Conservation (phyloP, 2,329 filamentous ascomycete genomes). For the Dichotomopilus funicola region DNA sequence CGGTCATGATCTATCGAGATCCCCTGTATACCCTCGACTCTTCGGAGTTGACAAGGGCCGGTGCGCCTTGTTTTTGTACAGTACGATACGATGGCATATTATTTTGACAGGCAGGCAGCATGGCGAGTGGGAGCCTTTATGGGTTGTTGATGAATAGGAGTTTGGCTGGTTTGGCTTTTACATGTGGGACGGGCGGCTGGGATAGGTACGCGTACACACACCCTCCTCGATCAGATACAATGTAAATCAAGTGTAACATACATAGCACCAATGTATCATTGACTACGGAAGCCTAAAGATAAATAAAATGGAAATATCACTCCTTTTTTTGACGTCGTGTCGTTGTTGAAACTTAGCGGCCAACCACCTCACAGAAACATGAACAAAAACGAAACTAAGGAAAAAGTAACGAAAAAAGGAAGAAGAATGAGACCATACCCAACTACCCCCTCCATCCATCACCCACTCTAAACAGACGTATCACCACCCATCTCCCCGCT, state of each 20-base stretch:
- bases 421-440: conserved; percentile 1
- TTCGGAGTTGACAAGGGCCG: no score
- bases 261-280: no score
- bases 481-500: conserved; percentile 58
- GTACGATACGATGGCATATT: no score
- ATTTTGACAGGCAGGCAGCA: no score
- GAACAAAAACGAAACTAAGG: no score
- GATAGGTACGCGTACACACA: not conserved
- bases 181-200: not conserved
- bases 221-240: conserved; percentile 7
- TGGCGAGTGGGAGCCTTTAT: not conserved
- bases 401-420: not conserved
- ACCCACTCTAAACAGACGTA: conserved; percentile 31
- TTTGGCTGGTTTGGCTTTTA: not conserved
- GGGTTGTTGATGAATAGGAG: not conserved
- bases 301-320: not conserved
- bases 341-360: conserved; percentile 9
- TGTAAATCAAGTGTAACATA: not conserved
- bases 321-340: not conserved
- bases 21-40: not conserved
- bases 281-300: not conserved
- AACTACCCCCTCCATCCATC: no score
- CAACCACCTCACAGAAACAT: not conserved
- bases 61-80: no score
- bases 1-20: no score